Base-by-base conservation (phyloP, 306 rosid species). In the Casuarina glauca region DNA sequence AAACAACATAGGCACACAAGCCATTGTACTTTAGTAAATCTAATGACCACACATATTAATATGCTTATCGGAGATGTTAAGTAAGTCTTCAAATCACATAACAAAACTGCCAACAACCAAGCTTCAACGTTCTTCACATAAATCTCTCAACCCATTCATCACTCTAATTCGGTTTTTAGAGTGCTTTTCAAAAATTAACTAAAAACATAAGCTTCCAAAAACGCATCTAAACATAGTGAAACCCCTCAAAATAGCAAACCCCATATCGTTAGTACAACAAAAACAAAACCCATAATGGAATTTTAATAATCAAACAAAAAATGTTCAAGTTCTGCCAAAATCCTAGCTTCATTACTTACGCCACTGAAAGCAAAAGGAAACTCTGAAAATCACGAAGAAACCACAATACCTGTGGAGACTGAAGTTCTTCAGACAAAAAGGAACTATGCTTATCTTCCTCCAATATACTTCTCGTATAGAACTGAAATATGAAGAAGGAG, bases 401-500 rank as follows among this genome's bases (percentile, higher is more conserved):
- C 49, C 43, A 10, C 5, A 73, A 2, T 70, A 88, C 97, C 91
- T 76, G 76, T n/a, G 78, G 74, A 72, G 87, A 74, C 62, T 68
- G 80, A 69, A 85, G 79, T 57, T 83, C 74, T 66, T 15, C 70
- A 58, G 85, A 66, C 45, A 84, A 69, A 52, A 57, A 17, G 19
- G 76, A 80, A 53, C 52, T 70, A 1, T 51, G 81, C 4, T 87
- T 87, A 79, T 87, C 88, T 17, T 82, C 84, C 58, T 79, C 84
- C 63, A 60, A 43, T 52, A 86, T 38, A 69, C 78, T 84, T 80
- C 90, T 81, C 20, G 83, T 43, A 82, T 78, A 84, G 81, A 89
- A 82, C n/a, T 90, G 69, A 84, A 93, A 90, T 1, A 89, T 26
- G 73, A 84, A 81, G 73, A 89, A 17, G 77, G 92, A 89, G 80